A percentile compares a stretch with the other conserved stretches of the same genome.
phyloP scores from a whole-genome alignment of 495 filamentous ascomycete genomes.

The Talaromyces thailandensis region DNA sequence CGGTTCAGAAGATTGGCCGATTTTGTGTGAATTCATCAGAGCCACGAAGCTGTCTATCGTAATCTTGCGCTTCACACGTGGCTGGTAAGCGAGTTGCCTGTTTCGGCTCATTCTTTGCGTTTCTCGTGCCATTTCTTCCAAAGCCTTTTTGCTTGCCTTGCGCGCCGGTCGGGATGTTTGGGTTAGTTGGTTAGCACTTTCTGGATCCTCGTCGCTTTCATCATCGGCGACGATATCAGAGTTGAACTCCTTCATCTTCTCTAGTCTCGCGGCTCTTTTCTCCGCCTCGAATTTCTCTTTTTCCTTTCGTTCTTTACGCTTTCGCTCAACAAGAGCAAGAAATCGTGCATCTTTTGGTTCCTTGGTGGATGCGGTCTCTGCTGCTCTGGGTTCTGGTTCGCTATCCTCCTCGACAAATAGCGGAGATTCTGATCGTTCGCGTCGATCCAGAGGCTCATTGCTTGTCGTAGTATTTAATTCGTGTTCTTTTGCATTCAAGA shows the following conservation, averaged over 20 bases:
- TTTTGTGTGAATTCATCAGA: conserved; percentile 61
- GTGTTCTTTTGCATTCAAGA: conserved; percentile 9
- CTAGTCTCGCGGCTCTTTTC: conserved; percentile 36
- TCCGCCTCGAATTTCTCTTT: conserved; percentile 51
- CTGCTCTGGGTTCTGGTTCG: conserved; percentile 25
- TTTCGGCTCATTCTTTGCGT: conserved; percentile 85
- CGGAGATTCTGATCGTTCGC: conserved; percentile 25
- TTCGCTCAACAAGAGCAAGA: conserved; percentile 59
- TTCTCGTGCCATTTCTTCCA: conserved; percentile 91
- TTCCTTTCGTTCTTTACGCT: conserved; percentile 58
- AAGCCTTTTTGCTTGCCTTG: conserved; percentile 89
- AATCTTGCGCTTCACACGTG: conserved; percentile 86
- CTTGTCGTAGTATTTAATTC: conserved; percentile 8
- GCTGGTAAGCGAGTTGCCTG: conserved; percentile 85
- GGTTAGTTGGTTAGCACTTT: conserved; percentile 47
- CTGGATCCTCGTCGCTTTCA: conserved; percentile 46
- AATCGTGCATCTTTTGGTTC: conserved; percentile 47
- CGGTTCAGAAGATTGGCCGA: neutral
- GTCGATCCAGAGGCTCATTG: conserved; percentile 11
- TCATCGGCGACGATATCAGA: conserved; percentile 25
- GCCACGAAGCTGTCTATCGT: conserved; percentile 77
- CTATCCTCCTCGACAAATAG: conserved; percentile 26
- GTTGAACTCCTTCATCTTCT: conserved; percentile 25
- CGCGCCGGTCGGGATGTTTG: conserved; percentile 62
- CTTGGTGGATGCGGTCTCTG: conserved; percentile 3